Evolutionary conservation across 768 basidiomycete species (phyloP).

Genomic region (Pholiota conissans): DNA sequence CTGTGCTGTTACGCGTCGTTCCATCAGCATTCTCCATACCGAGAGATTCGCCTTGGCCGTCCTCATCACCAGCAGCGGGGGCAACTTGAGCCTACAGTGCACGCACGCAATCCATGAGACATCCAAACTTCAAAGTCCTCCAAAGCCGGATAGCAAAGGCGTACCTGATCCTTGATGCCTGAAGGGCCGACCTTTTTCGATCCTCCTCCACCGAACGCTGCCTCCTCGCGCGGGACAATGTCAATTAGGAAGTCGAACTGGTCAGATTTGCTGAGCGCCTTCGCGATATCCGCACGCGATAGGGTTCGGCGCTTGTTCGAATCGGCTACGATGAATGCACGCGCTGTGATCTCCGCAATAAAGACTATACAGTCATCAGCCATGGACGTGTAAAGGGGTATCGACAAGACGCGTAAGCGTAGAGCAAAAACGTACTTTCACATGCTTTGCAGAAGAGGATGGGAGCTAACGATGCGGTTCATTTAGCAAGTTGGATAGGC

Average conservation of each 20-base stretch:
- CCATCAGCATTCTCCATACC: neutral
- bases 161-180: conserved; percentile 7
- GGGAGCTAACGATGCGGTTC: conserved; percentile 57
- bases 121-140: neutral
- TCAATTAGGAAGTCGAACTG: conserved; percentile 98
- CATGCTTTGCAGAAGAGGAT: conserved; percentile 98
- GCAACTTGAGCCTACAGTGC: neutral
- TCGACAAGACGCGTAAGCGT: neutral
- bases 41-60: neutral
- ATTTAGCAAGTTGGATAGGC: conserved; percentile 5
- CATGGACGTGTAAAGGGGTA: neutral
- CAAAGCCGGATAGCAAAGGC: neutral
- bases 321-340: conserved; percentile 94
- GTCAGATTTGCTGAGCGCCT: conserved; percentile 89
- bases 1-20: conserved; percentile 1
- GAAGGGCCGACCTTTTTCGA: conserved; percentile 4
- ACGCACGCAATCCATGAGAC: neutral
- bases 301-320: conserved; percentile 95
- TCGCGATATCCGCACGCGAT: conserved; percentile 90
- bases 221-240: conserved; percentile 87
- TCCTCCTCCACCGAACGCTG: conserved; percentile 29
- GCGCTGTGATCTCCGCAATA: conserved; percentile 94
- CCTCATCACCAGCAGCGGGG: neutral
- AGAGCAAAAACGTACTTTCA: conserved; percentile 71
- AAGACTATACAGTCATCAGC: conserved; percentile 62